Evolutionary conservation across 345 rosid genomes (phyloP).

Genomic region (Eucalyptus paniculata): DNA sequence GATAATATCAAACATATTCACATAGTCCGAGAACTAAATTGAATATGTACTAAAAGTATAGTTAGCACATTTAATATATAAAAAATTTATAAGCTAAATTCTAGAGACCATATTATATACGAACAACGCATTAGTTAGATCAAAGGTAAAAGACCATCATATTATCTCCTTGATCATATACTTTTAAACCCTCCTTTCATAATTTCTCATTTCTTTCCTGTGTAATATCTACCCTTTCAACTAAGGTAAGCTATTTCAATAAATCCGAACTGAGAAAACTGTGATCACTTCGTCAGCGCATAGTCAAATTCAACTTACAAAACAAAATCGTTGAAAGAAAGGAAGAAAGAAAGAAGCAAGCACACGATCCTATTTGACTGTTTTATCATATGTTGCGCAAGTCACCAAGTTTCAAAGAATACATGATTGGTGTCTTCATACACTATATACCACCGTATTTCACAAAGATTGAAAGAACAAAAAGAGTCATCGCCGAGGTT

Average conservation of each 20-base stretch:
- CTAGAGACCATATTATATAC: background rate
- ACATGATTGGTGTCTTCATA: background rate
- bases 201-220: background rate
- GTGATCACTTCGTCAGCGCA: background rate
- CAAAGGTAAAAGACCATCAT: background rate
- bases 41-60: too few species aligned
- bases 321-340: background rate
- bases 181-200: background rate
- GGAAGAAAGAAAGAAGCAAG: background rate
- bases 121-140: too few species aligned
- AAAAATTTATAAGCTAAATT: too few species aligned
- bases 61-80: too few species aligned
- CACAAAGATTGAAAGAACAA: background rate
- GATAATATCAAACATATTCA: background rate
- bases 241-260: background rate
- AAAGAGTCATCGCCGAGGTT: background rate
- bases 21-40: background rate
- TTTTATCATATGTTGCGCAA: background rate
- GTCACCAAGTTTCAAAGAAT: background rate
- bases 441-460: background rate
- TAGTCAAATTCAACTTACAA: background rate
- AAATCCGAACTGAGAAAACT: background rate
- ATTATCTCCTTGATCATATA: background rate
- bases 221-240: background rate
- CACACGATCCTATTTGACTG: background rate